These are phyloP conservation scores for Cicer yamashitae DNA, from an alignment of 306 rosid species.

Conservation along the genomic window DNA sequence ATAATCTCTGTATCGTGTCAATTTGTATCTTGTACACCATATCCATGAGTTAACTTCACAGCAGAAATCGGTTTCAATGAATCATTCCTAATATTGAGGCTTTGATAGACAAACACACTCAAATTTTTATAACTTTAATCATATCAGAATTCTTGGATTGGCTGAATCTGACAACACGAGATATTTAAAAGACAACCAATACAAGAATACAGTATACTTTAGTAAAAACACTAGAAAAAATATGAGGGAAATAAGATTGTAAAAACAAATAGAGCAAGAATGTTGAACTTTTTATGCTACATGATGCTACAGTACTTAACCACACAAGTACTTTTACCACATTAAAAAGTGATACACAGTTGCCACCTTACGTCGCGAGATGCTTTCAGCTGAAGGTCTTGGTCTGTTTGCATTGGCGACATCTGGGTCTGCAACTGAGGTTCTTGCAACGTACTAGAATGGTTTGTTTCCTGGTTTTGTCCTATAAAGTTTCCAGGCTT, in stretches of 20 bases:
- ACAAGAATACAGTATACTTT: conserved; percentile 29
- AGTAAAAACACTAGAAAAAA: conserved; percentile 2
- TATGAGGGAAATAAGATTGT: not conserved
- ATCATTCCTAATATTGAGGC: conserved; percentile 2
- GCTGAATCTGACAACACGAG: conserved; percentile 33
- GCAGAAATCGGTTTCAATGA: conserved; percentile 1
- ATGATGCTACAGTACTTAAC: conserved; percentile 39
- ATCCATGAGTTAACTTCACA: conserved; percentile 28
- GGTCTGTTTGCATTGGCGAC: conserved; percentile 63
- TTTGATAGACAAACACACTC: not conserved
- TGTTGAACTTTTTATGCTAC: conserved; percentile 33
- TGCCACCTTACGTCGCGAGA: conserved; percentile 99
- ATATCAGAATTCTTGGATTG: not conserved
- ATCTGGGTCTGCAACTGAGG: conserved; percentile 56
- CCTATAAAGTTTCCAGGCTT: conserved; percentile 56
- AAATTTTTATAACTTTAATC: not conserved
- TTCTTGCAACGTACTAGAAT: conserved; percentile 49
- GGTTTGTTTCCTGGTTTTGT: conserved; percentile 59
- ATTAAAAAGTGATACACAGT: conserved; percentile 77
- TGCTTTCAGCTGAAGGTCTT: conserved; percentile 96
- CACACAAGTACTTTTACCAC: conserved; percentile 43
- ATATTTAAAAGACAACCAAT: conserved; percentile 20
- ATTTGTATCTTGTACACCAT: not conserved
- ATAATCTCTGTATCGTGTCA: conserved; percentile 8
- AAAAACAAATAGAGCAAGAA: conserved; percentile 21